Conservation (phyloP, 257 asterid genomes). For the Ehretia macrophylla region DNA sequence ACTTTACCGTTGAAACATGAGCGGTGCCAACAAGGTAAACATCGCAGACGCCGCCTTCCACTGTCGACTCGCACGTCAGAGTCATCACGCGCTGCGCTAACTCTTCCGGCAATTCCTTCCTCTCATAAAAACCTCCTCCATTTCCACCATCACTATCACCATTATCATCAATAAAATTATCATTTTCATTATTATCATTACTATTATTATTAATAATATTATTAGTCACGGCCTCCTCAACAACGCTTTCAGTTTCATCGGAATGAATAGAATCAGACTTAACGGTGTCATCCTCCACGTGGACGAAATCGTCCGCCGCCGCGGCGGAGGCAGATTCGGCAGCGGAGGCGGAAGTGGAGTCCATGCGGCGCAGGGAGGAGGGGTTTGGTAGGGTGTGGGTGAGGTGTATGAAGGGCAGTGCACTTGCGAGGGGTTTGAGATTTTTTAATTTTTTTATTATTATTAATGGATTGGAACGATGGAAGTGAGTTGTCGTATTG, state of each 20-base stretch:
- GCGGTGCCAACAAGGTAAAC: conserved; percentile 88
- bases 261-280: conserved; percentile 14
- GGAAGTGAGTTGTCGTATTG: conserved; percentile 5
- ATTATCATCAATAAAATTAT: not conserved
- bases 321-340: conserved; percentile 2
- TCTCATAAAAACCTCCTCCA: conserved; percentile 22
- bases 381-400: conserved; percentile 16
- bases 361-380: conserved; percentile 12
- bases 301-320: conserved; percentile 40
- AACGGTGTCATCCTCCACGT: conserved; percentile 35
- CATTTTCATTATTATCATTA: conserved; percentile 3
- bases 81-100: conserved; percentile 49
- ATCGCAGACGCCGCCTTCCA: conserved; percentile 74
- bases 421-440: conserved; percentile 10
- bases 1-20: conserved; percentile 69
- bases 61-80: conserved; percentile 70
- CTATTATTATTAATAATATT: not conserved
- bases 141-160: conserved; percentile 13
- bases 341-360: not conserved
- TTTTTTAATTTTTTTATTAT: no score
- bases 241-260: conserved; percentile 15
- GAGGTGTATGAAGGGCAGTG: conserved; percentile 6
- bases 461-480: conserved; percentile 4
- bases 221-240: conserved; percentile 18
- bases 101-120: conserved; percentile 69